Percentiles rank a stretch among this genome's conserved stretches.
These are phyloP conservation scores for Lachnellula occidentalis DNA, from an alignment of 2,329 filamentous ascomycete genomes.

Conservation along the genomic window DNA sequence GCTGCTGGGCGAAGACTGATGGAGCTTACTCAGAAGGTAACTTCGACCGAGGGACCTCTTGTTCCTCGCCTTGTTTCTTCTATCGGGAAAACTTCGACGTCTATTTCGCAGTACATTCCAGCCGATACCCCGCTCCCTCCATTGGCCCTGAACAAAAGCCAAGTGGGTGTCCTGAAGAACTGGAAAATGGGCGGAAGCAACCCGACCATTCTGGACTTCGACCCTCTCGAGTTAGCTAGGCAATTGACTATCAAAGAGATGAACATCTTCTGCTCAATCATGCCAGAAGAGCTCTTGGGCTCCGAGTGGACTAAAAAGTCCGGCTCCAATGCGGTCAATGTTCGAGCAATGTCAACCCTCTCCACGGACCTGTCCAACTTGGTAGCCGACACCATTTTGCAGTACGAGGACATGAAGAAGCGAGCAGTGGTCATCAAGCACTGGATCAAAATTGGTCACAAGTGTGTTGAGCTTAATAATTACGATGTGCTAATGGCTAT, in stretches of 20 bases:
- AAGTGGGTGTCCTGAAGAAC: slow-evolving; percentile 63
- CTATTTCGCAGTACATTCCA: slow-evolving; percentile 64
- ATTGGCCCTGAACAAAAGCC: slow-evolving; percentile 68
- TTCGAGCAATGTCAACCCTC: slow-evolving; percentile 87
- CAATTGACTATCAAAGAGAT: slow-evolving; percentile 93
- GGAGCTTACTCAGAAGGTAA: slow-evolving; percentile 75
- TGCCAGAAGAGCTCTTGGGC: slow-evolving; percentile 84
- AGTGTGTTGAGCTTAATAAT: slow-evolving; percentile 85
- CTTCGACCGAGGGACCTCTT: slow-evolving; percentile 63
- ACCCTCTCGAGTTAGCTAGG: slow-evolving; percentile 82
- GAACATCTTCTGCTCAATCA: slow-evolving; percentile 82
- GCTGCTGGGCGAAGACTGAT: slow-evolving; percentile 74
- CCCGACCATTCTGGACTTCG: slow-evolving; percentile 82
- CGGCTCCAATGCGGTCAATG: slow-evolving; percentile 74
- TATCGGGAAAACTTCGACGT: slow-evolving; percentile 81
- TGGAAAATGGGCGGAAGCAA: slow-evolving; percentile 68
- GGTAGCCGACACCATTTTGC: slow-evolving; percentile 87
- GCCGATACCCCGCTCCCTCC: slow-evolving; percentile 67
- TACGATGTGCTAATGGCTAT: slow-evolving; percentile 97
- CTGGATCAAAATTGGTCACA: slow-evolving; percentile 91
- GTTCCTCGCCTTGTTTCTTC: slow-evolving; percentile 80
- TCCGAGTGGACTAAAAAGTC: slow-evolving; percentile 92
- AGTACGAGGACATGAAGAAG: slow-evolving; percentile 86
- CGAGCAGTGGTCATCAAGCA: slow-evolving; percentile 88
- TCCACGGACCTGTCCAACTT: slow-evolving; percentile 91